A percentile compares a stretch with the other conserved stretches of the same genome.
Conservation (phyloP, 805 yeast genomes). For the Yarrowia sp. region DNA sequence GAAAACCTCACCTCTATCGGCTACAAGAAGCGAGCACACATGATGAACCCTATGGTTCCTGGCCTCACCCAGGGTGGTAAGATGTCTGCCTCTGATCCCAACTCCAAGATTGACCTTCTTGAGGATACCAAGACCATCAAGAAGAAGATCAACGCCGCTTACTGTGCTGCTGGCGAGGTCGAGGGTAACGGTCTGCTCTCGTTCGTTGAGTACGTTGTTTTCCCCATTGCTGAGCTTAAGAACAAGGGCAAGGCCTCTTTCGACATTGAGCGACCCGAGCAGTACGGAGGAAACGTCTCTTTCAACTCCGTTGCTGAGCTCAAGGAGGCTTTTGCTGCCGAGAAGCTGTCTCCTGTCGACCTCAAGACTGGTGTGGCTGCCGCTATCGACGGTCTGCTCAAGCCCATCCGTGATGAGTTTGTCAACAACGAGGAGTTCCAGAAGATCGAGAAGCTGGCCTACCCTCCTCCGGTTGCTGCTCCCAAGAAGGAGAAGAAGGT, state of each 20-base stretch:
- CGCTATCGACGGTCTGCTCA: constrained; percentile 78
- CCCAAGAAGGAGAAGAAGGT: constrained; percentile 71
- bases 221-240: constrained; percentile 84
- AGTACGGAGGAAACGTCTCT: constrained; percentile 92
- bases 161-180: constrained; percentile 92
- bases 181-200: constrained; percentile 91
- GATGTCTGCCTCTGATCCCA: constrained; percentile 99
- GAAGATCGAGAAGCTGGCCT: constrained; percentile 77
- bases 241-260: constrained; percentile 63
- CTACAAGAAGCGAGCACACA: constrained; percentile 96
- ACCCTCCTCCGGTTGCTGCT: constrained; percentile 73
- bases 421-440: constrained; percentile 70
- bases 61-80: constrained; percentile 95
- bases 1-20: constrained; percentile 87
- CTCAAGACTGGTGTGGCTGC: constrained; percentile 91
- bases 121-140: constrained; percentile 88
- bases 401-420: constrained; percentile 80
- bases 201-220: constrained; percentile 81
- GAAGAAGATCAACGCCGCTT: constrained; percentile 91
- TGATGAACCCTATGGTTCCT: constrained; percentile 99
- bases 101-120: constrained; percentile 90
- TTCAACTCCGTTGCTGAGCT: constrained; percentile 72
- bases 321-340: constrained; percentile 72
- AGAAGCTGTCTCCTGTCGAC: constrained; percentile 88
- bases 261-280: constrained; percentile 87